Evolutionary conservation across 2,329 filamentous ascomycete species (phyloP), one percentile per base, ranked within the genome.

Genomic region (Aureobasidium leucospermi): DNA sequence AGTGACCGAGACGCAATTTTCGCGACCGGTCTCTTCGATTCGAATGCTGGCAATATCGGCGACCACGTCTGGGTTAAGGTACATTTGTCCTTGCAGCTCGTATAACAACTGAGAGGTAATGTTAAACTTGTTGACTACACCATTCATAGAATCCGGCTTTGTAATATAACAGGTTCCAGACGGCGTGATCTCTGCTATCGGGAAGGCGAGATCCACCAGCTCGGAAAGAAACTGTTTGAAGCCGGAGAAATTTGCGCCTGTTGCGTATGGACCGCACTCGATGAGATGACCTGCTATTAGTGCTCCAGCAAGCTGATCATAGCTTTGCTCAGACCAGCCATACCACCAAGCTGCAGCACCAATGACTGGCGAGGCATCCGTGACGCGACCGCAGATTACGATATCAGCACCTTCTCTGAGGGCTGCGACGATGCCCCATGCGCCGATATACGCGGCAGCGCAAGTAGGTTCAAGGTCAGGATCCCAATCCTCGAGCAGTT

Each of bases 31-130:
- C 57, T 84, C 76, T 48, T 81, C 76, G 61, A 85, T 80, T 60
- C 73, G 75, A 39, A 83, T 70, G n/a, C 76, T 70, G 48, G 76
- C 70, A 13, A 84, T 69, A 13, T 80, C 65, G 0, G 81, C 81
- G 0, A 78, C 81, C 32, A 83, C 81, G 62, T 84, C 81, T 0
- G 76, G 79, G 69, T 83, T 83, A 72, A 76, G 81, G 66, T 84
- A 84, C 73, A 76, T 78, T 0, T 78, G 78, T 5, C 80, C 80
- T 63, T 81, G 79, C 15, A 81, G 78, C 66, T 82, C 79, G 64
- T 81, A 83, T 1, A 83, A 64, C 2, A 82, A 69, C 61, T 83
- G 81, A 3, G 76, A 78, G 0, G 75, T 76, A 59, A 79, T 78
- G 0, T 80, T 83, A 58, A 81, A 76, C 7, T 78, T 74, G 1